These are phyloP conservation scores for Septoria linicola DNA, from an alignment of 2,329 filamentous ascomycete species.

Conservation along the genomic window DNA sequence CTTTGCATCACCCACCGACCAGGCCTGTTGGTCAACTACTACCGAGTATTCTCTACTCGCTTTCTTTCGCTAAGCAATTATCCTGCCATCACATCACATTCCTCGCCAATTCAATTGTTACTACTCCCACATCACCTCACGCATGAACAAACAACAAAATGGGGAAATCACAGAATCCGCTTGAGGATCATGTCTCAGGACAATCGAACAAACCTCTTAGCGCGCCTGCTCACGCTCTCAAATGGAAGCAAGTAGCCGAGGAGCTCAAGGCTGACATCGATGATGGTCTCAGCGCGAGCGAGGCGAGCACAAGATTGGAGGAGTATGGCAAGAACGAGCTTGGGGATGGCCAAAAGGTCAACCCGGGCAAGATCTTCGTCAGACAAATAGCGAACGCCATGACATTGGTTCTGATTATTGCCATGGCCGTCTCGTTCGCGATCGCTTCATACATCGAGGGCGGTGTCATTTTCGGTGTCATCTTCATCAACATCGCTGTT, in stretches of 20 bases:
- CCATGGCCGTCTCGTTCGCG: slow-evolving; percentile 50
- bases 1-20: slow-evolving; percentile 13
- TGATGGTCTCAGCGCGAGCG: slow-evolving; percentile 61
- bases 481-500: slow-evolving; percentile 47
- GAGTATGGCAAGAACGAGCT: slow-evolving; percentile 69
- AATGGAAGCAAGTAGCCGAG: slow-evolving; percentile 53
- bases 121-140: not conserved
- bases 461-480: slow-evolving; percentile 49
- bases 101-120: slow-evolving; percentile 7
- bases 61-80: slow-evolving; percentile 13
- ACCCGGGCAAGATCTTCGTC: slow-evolving; percentile 69
- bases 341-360: slow-evolving; percentile 65
- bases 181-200: slow-evolving; percentile 33
- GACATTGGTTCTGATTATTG: slow-evolving; percentile 61
- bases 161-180: slow-evolving; percentile 20
- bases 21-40: slow-evolving; percentile 1
- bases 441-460: slow-evolving; percentile 51
- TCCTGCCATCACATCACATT: slow-evolving; percentile 11
- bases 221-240: slow-evolving; percentile 62
- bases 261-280: slow-evolving; percentile 64
- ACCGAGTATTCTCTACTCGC: slow-evolving; percentile 14
- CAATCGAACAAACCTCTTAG: slow-evolving; percentile 54
- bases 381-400: slow-evolving; percentile 76
- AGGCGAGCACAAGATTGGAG: slow-evolving; percentile 59
- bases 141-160: slow-evolving; percentile 16